Evolutionary conservation across 2,329 filamentous ascomycete genomes (phyloP), one percentile per base, ranked within the genome.

Genomic region (Aureobasidium vineae): DNA sequence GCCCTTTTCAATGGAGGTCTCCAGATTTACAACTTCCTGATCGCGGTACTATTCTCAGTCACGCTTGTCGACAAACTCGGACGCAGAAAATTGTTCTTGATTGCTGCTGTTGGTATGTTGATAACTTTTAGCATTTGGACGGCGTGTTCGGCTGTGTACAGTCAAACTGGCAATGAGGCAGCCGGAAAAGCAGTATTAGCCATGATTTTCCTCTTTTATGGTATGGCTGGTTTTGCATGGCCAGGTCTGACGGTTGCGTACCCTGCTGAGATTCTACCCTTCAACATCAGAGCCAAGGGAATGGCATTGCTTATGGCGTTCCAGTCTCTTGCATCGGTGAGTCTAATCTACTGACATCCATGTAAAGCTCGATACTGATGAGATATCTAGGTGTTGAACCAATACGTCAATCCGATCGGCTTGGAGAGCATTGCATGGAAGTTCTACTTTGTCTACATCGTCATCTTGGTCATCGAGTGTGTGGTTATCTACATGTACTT

Each of bases 11-110:
- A 81, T 65, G 77, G 77, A 36, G 71, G 73, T 65, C 82, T 88
- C 70, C 87, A 87, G 73, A 87, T 87, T 69, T 85, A 86, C 69
- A 85, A 85, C 63, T 83, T 83, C 7, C 80, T 88, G 47, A 80
- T 84, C 5, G 85, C 86, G 11, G 80, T 85, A 63, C 69, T 72
- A 52, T 69, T 71, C 36, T 73, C 72, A 59, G 38, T 43, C 23
- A 73, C 77, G 63, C 70, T 77, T 47, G 75, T 77, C 45, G 76
- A 78, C 52, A 68, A 69, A 26, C 63, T 77, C 28, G 76, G 76
- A 13, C 72, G 76, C 5, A 70, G 76, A 5, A 72, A 71, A 0
- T 69, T 78, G 23, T 78, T 76, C 70, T 69, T 78, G 31, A 69
- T 72, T 50, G 76, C 77, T 31, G 77, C 74, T n/a, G 67, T 68